Base-by-base conservation (phyloP, 108 stramenopile genomes). In the Skeletonema grethae region DNA sequence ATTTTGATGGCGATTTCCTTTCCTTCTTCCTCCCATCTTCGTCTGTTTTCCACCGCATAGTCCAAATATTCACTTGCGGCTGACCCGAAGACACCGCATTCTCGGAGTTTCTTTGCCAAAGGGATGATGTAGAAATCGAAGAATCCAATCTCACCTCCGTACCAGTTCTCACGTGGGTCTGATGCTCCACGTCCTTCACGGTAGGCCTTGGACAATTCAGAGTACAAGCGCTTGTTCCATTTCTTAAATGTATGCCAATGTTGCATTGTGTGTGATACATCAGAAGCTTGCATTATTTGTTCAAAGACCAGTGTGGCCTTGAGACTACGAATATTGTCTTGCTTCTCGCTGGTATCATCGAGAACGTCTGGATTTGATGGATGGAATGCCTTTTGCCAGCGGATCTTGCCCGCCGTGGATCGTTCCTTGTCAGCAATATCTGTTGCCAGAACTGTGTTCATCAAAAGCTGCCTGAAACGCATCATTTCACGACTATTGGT, bases 211-310 rank as follows among this genome's bases (percentile, higher is more conserved):
- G 63, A 76, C 57, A 86, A 65, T 46, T 86, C 85, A n/a, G 62
- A 56, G 58, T 76, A 86, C 31, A 86, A 67, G 8, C 74, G 78
- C 39, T 69, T 76, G 57, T 86, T 86, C 85, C 85, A 86, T 48
- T 83, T 86, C 12, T 69, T 53, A 39, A 83, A 86, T 24, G 81
- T 85, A 13, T 73, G 59, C 82, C 82, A 87, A 67, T 87, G 82
- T 63, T 87, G 84, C 84, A 87, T 87, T 5, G 84, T 83, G 43
- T 87, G 86, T 10, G 84, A 72, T 18, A 87, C 80, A 77, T 87
- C 86, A 4, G 86, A 79, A 35, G 84, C 86, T 66, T 82, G 80
- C 39, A 87, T 84, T 28, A 87, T 72, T 43, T 87, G 82, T 62
- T 85, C 84, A 55, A 86, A 82, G 22, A 86, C 83, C 28, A 82